Percentiles rank a stretch among this genome's conserved stretches.
phyloP scores from a whole-genome alignment of 2,329 filamentous ascomycete species.

The Trichophyton benhamiae region DNA sequence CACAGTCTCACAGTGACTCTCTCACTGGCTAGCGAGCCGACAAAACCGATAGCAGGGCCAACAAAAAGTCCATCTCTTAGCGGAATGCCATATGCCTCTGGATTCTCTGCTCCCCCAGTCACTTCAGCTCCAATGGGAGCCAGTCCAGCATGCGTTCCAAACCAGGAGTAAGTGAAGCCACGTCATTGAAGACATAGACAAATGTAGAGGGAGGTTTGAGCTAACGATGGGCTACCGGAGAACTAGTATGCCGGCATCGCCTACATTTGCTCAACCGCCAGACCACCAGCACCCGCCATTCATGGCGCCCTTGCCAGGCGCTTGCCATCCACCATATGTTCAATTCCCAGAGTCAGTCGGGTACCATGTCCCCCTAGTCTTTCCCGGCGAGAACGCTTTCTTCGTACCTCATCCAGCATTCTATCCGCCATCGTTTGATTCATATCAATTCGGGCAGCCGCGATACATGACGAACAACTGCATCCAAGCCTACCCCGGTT shows the following conservation, averaged over 20 bases:
- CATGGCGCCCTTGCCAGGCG: slow-evolving; percentile 5
- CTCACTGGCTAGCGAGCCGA: slow-evolving; percentile 30
- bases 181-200: neutral
- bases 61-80: slow-evolving; percentile 27
- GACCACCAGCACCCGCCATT: slow-evolving; percentile 11
- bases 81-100: slow-evolving; percentile 19
- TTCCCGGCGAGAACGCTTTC: slow-evolving; percentile 11
- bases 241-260: slow-evolving; percentile 11
- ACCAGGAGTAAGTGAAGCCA: slow-evolving; percentile 24
- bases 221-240: neutral
- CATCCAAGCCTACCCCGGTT: slow-evolving; percentile 12
- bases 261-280: slow-evolving; percentile 10
- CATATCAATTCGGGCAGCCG: slow-evolving; percentile 21
- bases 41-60: slow-evolving; percentile 31
- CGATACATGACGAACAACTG: slow-evolving; percentile 14
- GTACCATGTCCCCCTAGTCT: slow-evolving; percentile 12
- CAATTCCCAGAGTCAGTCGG: slow-evolving; percentile 10
- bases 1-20: slow-evolving; percentile 33
- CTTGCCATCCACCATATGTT: slow-evolving; percentile 8
- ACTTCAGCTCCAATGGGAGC: slow-evolving; percentile 19
- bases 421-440: slow-evolving; percentile 21
- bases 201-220: neutral
- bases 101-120: slow-evolving; percentile 21
- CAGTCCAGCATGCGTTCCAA: slow-evolving; percentile 23
- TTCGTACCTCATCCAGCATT: slow-evolving; percentile 22